Percentiles rank a stretch among this genome's conserved stretches.
Conservation (phyloP, 2,329 filamentous ascomycete species). For the Gaeumannomyces sp. region DNA sequence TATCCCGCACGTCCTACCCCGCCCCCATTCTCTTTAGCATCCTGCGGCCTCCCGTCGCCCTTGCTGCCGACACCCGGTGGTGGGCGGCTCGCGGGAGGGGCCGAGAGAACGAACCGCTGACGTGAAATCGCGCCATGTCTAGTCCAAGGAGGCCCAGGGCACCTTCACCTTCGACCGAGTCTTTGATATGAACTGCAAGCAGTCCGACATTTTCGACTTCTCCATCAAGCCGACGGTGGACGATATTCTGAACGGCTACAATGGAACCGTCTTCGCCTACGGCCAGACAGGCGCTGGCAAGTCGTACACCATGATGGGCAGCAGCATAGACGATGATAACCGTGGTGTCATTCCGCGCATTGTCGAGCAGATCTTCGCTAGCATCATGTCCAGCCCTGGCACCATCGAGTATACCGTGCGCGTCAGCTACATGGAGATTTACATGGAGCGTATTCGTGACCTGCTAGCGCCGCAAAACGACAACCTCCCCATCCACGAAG, state of each 20-base stretch:
- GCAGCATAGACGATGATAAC: slow-evolving; percentile 85
- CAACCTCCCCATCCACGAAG: slow-evolving; percentile 95
- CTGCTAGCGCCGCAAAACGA: slow-evolving; percentile 87
- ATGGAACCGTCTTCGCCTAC: slow-evolving; percentile 97
- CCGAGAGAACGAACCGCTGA: background rate
- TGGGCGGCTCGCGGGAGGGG: background rate
- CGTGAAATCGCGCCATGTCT: background rate
- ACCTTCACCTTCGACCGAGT: slow-evolving; percentile 96
- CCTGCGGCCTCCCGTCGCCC: background rate
- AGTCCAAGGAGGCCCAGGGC: slow-evolving; percentile 79
- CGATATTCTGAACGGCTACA: slow-evolving; percentile 98
- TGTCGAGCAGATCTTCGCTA: slow-evolving; percentile 94
- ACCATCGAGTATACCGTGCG: slow-evolving; percentile 98
- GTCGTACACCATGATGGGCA: slow-evolving; percentile 98
- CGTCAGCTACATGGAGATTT: slow-evolving; percentile 99
- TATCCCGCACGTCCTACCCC: slow-evolving; percentile 5
- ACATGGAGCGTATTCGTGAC: slow-evolving; percentile 98
- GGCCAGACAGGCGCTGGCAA: slow-evolving; percentile 98
- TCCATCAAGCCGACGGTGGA: slow-evolving; percentile 94
- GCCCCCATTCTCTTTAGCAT: slow-evolving; percentile 3
- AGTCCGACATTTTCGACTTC: slow-evolving; percentile 95
- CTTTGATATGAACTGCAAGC: slow-evolving; percentile 87
- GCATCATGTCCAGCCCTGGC: slow-evolving; percentile 82
- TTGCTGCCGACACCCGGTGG: no score
- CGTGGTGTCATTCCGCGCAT: slow-evolving; percentile 96